Base-by-base conservation (phyloP, 345 rosid genomes). In the Limnanthes douglasii region DNA sequence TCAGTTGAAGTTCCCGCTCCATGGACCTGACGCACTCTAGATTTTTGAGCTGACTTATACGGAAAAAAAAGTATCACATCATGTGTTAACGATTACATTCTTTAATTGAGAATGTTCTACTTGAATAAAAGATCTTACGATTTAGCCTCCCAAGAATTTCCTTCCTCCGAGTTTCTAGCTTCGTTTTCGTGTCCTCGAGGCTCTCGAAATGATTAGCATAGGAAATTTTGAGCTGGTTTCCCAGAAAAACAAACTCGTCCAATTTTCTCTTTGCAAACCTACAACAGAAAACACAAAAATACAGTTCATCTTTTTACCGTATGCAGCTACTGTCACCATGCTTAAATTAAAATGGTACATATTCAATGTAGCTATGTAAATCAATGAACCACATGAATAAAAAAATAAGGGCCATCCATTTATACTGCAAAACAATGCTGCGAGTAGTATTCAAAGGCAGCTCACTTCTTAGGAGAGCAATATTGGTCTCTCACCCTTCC, bases 221-320 rank as follows among this genome's bases (percentile, higher is more conserved):
- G 0, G 74, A 62, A 35, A 90, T 72, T 45, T 75, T 73, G 39
- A 90, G 57, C 29, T 54, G 59, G 37, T 80, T 75, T 44, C 94
- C 93, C 37, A 80, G 51, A 61, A 84, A 90, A 15, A 48, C 68
- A 48, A 51, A 72, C 60, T 75, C 92, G 31, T 90, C 98, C 69
- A 90, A 45, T 45, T 77, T 90, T 61, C 78, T 70, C 59, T 84
- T 90, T 0, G 96, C 96, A 70, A 80, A 80, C 68, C 98, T 78
- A 51, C 39, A 16, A 18, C 8, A 11, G 24, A 20, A 20, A 34
- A 25, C n/a, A n/a, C n/a, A n/a, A n/a, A n/a, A n/a, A n/a, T n/a
- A n/a, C n/a, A n/a, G n/a, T n/a, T n/a, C n/a, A n/a, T n/a, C n/a
- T n/a, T n/a, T n/a, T n/a, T n/a, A n/a, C n/a, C n/a, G n/a, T n/a